Evolutionary conservation across 164 flowering plant species (phyloP), one percentile per base, ranked within the genome.

Genomic region (Stephania japonica): DNA sequence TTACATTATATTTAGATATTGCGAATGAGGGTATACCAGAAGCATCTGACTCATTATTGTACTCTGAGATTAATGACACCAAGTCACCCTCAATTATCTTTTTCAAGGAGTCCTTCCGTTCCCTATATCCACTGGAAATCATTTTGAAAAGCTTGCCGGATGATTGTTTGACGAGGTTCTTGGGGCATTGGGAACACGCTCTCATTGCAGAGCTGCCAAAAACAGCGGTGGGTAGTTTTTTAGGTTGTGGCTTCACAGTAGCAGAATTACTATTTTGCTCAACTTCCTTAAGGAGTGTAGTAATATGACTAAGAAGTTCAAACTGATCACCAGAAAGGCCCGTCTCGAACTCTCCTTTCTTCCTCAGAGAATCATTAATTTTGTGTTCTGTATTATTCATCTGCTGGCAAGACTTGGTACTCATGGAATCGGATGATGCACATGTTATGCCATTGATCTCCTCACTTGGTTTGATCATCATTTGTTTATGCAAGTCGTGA

Each of bases 401-500:
- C 65, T 70, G 78, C 59, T 81, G 77, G 24, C 75, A 77, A 43
- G 74, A 70, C 70, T 77, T 78, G 41, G 64, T 73, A 78, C 56
- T 72, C 42, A n/a, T n/a, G 66, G 79, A 25, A 38, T 66, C 75
- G 47, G 81, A 69, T 74, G 77, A 63, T 14, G 68, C 26, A 67
- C 68, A 76, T 11, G 78, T 42, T 59, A 74, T 80, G 67, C 61
- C 44, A 50, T 73, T 72, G 14, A 43, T 76, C 66, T 80, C 86
- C 64, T 79, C 86, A 76, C 72, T 79, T 64, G 85, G 65, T 65
- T 42, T 83, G 73, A 76, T 81, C 83, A 84, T 87, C 97, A 93
- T 90, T 80, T 93, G 91, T 85, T 89, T 92, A 67, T 79, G 93
- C 81, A 96, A 86, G 84, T 93, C 97, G 66, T 79, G 87, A 81